phyloP scores from a whole-genome alignment of 495 filamentous ascomycete species.

The Penicillium coprophilum region DNA sequence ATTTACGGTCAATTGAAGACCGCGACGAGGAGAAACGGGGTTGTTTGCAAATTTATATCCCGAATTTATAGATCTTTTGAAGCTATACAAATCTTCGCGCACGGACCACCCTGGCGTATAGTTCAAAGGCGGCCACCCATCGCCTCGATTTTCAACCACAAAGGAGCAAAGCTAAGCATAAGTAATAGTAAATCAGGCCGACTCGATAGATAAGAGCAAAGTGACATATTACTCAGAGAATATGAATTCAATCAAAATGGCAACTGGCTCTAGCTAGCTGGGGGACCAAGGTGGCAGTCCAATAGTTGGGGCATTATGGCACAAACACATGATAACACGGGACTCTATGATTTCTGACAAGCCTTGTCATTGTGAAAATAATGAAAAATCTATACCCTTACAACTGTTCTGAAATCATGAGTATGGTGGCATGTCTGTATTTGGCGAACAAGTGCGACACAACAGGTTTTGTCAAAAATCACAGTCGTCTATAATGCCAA shows the following conservation, averaged over 20 bases:
- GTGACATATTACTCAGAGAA: background rate
- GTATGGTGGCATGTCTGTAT: background rate
- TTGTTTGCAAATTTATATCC: background rate
- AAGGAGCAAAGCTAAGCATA: background rate
- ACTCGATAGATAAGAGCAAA: background rate
- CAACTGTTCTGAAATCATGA: background rate
- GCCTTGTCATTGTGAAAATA: background rate
- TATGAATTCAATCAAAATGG: background rate
- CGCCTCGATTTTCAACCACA: background rate
- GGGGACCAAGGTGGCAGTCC: background rate
- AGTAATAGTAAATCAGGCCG: background rate
- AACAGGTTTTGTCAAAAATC: no score
- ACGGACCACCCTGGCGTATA: conserved; percentile 1
- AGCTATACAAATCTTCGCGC: background rate
- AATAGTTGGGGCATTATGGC: background rate
- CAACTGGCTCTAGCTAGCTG: background rate
- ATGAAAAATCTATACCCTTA: background rate
- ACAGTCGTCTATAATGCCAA: background rate
- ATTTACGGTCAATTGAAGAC: background rate
- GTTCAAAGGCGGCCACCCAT: background rate
- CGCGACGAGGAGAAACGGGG: background rate
- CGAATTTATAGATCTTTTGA: background rate
- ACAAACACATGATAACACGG: background rate
- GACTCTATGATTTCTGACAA: background rate
- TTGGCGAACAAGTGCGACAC: background rate